Evolutionary conservation across 2,329 filamentous ascomycete species (phyloP), one percentile per base, ranked within the genome.

Genomic region (Leptographium procerum): DNA sequence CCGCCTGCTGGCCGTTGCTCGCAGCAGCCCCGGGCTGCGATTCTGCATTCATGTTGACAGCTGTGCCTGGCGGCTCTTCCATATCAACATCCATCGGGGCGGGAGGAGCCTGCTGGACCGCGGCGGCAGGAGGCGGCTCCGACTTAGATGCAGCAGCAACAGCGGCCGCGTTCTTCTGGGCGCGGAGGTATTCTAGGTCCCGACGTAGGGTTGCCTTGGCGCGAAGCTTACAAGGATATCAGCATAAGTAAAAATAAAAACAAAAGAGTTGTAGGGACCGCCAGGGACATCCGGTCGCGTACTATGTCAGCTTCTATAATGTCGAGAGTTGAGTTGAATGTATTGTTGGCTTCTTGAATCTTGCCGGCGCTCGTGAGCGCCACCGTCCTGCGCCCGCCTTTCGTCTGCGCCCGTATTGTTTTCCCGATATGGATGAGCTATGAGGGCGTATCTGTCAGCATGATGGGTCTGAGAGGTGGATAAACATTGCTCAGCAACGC

Each of bases 361-460:
- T 75, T 78, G 51, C 70, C 66, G 57, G 73, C 72, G 59, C 68
- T 65, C 65, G 68, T 45, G 64, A 66, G 61, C 66, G 66, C 66
- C 16, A 65, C 63, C 19, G 71, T 71, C 59, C 70, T 73, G 47
- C 73, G 70, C 16, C 73, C 72, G 62, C 80, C 76, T 62, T 73
- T 76, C 33, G 71, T 70, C 43, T 75, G 75, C 1, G 75, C 70
- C 54, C 73, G 79, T 14, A 84, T 69, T 22, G 80, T 78, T 66
- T 81, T 85, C 19, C 80, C 81, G 2, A 78, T 80, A 66, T 84
- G 78, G 16, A 85, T 73, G 29, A 84, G 75, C 82, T 85, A 60
- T 16, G 13, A 36, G 66, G 55, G 22, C 52, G 52, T 4, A 24
- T 9, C 5, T 13, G 26, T 53, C 16, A 52, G 26, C 8, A 2